A percentile compares a stretch with the other conserved stretches of the same genome.
phyloP scores from a whole-genome alignment of 1,139 yeast species.

The Meyerozyma sp. region DNA sequence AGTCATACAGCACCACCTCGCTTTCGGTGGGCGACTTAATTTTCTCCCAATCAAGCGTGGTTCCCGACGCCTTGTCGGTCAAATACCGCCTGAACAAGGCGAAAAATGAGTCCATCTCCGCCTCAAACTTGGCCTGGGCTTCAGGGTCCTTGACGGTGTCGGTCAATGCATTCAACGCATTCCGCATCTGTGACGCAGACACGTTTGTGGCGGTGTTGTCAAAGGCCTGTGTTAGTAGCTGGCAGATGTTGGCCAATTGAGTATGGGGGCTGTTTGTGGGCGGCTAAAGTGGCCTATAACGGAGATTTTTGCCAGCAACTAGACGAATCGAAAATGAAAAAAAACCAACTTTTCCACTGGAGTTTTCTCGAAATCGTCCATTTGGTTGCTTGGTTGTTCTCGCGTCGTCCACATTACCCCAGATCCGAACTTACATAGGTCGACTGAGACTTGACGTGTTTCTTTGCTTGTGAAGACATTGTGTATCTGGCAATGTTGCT shows the following conservation, averaged over 20 bases:
- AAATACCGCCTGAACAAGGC: slow-evolving; percentile 90
- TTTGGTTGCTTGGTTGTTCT: no score
- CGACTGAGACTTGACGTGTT: slow-evolving; percentile 71
- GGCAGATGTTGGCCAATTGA: neutral
- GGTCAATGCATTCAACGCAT: slow-evolving; percentile 83
- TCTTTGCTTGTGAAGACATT: slow-evolving; percentile 29
- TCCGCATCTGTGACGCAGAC: slow-evolving; percentile 97
- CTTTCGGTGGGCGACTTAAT: slow-evolving; percentile 83
- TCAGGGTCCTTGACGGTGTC: slow-evolving; percentile 67
- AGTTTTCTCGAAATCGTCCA: no score
- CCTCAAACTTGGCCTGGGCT: slow-evolving; percentile 64
- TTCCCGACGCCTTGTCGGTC: slow-evolving; percentile 82
- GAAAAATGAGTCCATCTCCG: slow-evolving; percentile 93
- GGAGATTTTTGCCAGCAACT: neutral
- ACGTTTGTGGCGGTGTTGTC: slow-evolving; percentile 94
- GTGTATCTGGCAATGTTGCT: slow-evolving; percentile 1
- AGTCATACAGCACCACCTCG: slow-evolving; percentile 78
- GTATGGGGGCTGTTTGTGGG: no score
- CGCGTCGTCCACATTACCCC: no score
- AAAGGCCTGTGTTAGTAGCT: slow-evolving; percentile 60
- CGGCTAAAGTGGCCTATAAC: neutral
- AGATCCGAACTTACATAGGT: slow-evolving; percentile 43
- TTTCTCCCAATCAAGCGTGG: slow-evolving; percentile 88
- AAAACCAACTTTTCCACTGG: no score
- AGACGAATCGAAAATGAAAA: no score